phyloP scores from a whole-genome alignment of 2,329 filamentous ascomycete species.

The Rhynchosporium graminicola region DNA sequence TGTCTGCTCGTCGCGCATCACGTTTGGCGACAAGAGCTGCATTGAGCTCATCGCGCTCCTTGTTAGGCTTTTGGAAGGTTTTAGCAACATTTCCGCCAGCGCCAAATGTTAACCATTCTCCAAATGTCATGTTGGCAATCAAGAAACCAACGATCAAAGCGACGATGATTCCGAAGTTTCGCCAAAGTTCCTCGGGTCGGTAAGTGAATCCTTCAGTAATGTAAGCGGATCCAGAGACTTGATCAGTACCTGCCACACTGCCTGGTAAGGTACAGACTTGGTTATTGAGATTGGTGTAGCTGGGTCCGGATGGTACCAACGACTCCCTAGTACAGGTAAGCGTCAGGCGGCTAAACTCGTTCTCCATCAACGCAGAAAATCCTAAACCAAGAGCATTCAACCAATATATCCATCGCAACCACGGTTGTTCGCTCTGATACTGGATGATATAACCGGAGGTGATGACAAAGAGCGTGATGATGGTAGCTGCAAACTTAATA shows the following conservation, averaged over 20 bases:
- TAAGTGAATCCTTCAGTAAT: slow-evolving; percentile 70
- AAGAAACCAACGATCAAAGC: slow-evolving; percentile 77
- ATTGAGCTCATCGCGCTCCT: slow-evolving; percentile 67
- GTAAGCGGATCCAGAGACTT: slow-evolving; percentile 68
- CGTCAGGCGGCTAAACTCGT: slow-evolving; percentile 73
- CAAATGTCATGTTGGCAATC: slow-evolving; percentile 71
- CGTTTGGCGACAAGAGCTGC: slow-evolving; percentile 60
- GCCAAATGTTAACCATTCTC: slow-evolving; percentile 76
- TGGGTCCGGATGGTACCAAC: slow-evolving; percentile 68
- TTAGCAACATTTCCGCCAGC: slow-evolving; percentile 80
- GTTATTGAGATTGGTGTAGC: slow-evolving; percentile 70
- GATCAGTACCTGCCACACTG: slow-evolving; percentile 62
- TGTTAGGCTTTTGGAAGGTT: slow-evolving; percentile 71
- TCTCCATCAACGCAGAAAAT: slow-evolving; percentile 80
- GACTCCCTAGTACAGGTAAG: slow-evolving; percentile 69
- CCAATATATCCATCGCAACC: slow-evolving; percentile 80
- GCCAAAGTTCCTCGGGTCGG: slow-evolving; percentile 68
- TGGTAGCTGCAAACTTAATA: slow-evolving; percentile 76
- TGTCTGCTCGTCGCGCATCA: slow-evolving; percentile 52
- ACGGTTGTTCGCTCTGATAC: slow-evolving; percentile 71
- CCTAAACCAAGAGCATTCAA: slow-evolving; percentile 73
- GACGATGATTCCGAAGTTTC: slow-evolving; percentile 80
- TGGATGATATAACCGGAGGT: slow-evolving; percentile 85
- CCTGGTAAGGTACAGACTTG: slow-evolving; percentile 83
- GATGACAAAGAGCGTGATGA: slow-evolving; percentile 79